phyloP scores from a whole-genome alignment of 2,329 filamentous ascomycete genomes.

The Stemphylium vesicarium region DNA sequence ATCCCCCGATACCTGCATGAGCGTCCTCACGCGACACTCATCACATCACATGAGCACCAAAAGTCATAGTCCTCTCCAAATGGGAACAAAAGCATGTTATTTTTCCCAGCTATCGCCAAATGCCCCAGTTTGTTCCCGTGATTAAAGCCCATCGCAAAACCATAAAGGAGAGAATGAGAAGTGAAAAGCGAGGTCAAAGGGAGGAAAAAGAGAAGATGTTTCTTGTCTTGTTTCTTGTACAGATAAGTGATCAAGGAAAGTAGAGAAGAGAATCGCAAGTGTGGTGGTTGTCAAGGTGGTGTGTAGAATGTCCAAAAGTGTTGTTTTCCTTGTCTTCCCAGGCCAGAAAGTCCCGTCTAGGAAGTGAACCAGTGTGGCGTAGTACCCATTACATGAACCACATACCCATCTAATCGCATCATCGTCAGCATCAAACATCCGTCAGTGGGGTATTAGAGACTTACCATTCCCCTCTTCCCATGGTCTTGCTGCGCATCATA shows the following conservation, averaged over 20 bases:
- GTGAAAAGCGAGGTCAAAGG: background rate
- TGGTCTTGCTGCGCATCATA: background rate
- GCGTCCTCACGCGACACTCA: no score
- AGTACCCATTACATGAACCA: conserved; percentile 13
- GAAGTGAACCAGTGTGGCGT: background rate
- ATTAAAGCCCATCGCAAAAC: no score
- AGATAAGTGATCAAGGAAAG: background rate
- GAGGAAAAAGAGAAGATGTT: background rate
- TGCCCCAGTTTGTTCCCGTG: no score
- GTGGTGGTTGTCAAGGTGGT: background rate
- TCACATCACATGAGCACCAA: no score
- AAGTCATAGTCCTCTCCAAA: no score
- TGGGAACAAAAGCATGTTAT: no score
- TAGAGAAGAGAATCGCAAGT: background rate
- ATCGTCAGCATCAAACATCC: no score
- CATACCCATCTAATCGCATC: conserved; percentile 11
- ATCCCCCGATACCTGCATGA: no score
- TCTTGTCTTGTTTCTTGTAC: background rate
- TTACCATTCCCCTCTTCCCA: conserved; percentile 7
- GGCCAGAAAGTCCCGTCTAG: background rate
- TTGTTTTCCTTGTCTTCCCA: no score
- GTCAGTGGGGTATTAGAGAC: background rate
- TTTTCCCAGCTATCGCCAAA: no score
- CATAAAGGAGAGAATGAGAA: background rate
- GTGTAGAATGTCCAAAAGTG: no score